Evolutionary conservation across 305 asterid species (phyloP).

Genomic region (Solanum hybrid): DNA sequence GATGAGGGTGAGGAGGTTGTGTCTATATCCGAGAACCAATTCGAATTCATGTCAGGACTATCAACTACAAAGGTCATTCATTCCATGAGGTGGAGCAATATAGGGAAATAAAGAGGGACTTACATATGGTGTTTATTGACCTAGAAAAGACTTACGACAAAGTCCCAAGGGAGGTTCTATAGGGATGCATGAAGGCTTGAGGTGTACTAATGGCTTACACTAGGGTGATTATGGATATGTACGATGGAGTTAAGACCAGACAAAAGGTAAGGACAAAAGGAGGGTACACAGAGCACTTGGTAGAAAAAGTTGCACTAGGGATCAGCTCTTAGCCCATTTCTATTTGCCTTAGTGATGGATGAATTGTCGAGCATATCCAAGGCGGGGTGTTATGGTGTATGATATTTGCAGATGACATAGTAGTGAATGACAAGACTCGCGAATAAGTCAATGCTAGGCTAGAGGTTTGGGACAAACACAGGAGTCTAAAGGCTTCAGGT

Average conservation of each 20-base stretch:
- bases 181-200: neutral
- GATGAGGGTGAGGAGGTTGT: neutral
- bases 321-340: neutral
- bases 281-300: neutral
- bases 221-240: neutral
- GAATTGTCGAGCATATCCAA: neutral
- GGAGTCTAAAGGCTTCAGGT: neutral
- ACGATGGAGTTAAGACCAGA: neutral
- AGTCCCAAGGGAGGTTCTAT: neutral
- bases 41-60: neutral
- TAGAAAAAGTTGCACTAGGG: neutral
- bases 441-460: neutral
- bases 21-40: neutral
- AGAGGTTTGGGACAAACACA: neutral
- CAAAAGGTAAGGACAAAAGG: neutral
- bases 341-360: neutral
- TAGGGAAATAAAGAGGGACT: neutral
- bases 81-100: neutral
- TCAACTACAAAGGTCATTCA: neutral
- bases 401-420: neutral
- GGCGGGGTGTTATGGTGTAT: neutral
- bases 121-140: neutral
- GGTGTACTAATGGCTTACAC: neutral
- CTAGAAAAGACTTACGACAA: neutral
- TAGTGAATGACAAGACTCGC: neutral